Conservation (phyloP, 179 eudicot genomes). For the Beta corolliflora region DNA sequence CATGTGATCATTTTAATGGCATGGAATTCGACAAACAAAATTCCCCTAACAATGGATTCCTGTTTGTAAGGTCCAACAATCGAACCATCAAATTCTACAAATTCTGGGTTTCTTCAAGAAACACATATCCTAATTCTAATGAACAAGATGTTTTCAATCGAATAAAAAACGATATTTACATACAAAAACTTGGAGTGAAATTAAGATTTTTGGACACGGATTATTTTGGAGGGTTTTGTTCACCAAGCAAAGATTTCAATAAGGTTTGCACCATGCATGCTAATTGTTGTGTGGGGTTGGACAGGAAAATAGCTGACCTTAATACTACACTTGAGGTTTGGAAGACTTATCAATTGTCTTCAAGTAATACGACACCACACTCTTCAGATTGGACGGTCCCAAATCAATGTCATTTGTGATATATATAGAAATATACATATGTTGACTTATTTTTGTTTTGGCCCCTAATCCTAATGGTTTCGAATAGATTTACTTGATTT, state of each 20-base stretch:
- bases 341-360: constrained; percentile 24
- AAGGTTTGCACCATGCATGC: constrained; percentile 57
- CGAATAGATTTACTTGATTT: background rate
- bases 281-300: constrained; percentile 50
- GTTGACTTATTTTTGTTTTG: no score
- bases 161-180: constrained; percentile 32
- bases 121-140: constrained; percentile 38
- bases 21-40: constrained; percentile 29
- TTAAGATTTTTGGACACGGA: constrained; percentile 44
- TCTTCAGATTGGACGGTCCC: constrained; percentile 40
- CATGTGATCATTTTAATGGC: constrained; percentile 41
- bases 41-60: constrained; percentile 41
- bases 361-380: background rate
- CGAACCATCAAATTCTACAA: constrained; percentile 51
- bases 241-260: constrained; percentile 38
- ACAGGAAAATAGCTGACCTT: constrained; percentile 42
- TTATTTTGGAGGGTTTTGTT: constrained; percentile 56
- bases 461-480: no score
- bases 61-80: constrained; percentile 47
- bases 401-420: constrained; percentile 25
- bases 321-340: constrained; percentile 43
- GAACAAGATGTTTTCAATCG: constrained; percentile 54
- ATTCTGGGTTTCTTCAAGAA: constrained; percentile 44
- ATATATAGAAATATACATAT: background rate
- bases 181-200: constrained; percentile 31